Conservation (phyloP, 1,284 basidiomycete genomes). For the Mycena sp. region DNA sequence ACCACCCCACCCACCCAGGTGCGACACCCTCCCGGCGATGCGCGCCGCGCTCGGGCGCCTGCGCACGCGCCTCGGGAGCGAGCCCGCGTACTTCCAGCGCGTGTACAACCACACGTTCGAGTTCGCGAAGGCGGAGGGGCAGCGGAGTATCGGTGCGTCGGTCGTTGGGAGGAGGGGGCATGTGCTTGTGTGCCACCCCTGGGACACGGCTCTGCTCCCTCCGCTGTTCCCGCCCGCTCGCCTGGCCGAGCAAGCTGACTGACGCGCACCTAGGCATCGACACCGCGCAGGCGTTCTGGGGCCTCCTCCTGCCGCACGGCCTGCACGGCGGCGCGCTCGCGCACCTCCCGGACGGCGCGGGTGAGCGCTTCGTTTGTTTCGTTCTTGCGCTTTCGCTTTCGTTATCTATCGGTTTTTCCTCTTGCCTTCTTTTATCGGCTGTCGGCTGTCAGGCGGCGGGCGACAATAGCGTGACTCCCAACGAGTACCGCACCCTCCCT, state of each 20-base stretch:
- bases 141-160: constrained; percentile 62
- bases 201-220: not conserved
- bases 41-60: constrained; percentile 66
- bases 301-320: constrained; percentile 83
- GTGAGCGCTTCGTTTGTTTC: constrained; percentile 33
- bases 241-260: not conserved
- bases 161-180: too few species aligned
- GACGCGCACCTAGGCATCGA: constrained; percentile 63
- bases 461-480: too few species aligned
- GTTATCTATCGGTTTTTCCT: too few species aligned
- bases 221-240: not conserved
- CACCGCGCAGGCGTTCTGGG: constrained; percentile 87
- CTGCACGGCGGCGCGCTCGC: constrained; percentile 77
- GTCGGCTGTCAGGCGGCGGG: too few species aligned
- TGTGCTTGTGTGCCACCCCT: not conserved
- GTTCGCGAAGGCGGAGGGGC: constrained; percentile 83
- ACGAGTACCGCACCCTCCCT: too few species aligned
- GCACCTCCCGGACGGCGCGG: constrained; percentile 47
- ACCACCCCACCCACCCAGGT: constrained; percentile 50
- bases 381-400: too few species aligned
- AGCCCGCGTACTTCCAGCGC: constrained; percentile 82
- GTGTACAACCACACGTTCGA: constrained; percentile 93
- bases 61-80: constrained; percentile 64
- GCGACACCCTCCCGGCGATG: constrained; percentile 80
- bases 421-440: too few species aligned